A percentile compares a stretch with the other conserved stretches of the same genome.
These are phyloP conservation scores for Bruguiera hainesii DNA, from an alignment of 441 rosid genomes.

Conservation along the genomic window DNA sequence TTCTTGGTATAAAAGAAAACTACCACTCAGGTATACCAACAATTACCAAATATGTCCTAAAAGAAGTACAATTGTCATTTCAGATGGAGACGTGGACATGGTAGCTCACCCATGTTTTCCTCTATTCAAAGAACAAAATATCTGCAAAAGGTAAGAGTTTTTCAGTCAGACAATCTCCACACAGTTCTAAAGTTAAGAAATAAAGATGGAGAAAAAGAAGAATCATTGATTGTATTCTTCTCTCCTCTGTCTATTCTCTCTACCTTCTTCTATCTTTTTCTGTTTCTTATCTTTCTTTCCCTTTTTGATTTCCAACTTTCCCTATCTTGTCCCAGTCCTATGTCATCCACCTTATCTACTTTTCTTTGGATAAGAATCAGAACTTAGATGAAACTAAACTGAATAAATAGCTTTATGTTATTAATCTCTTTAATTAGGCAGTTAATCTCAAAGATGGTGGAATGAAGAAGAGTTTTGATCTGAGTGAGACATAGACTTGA, in stretches of 20 bases:
- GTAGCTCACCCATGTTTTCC: slow-evolving; percentile 75
- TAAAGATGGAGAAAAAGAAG: not conserved
- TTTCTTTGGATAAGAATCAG: not conserved
- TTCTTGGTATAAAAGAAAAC: no score
- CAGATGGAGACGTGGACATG: slow-evolving; percentile 8
- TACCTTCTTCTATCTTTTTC: not conserved
- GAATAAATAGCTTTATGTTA: not conserved
- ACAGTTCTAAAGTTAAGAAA: slow-evolving; percentile 15
- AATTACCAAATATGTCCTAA: not conserved
- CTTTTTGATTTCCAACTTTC: not conserved
- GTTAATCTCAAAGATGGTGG: slow-evolving; percentile 3
- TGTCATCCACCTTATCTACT: not conserved
- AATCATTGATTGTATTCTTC: not conserved
- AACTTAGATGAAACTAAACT: slow-evolving; percentile 11
- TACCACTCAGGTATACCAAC: not conserved
- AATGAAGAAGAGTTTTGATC: slow-evolving; percentile 3
- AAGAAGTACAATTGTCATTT: slow-evolving; percentile 8
- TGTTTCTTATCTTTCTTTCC: not conserved
- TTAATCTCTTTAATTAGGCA: not conserved
- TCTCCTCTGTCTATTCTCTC: not conserved
- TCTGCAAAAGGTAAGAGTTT: slow-evolving; percentile 51
- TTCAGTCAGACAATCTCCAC: slow-evolving; percentile 22
- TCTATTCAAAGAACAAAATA: slow-evolving; percentile 96
- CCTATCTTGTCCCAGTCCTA: not conserved
- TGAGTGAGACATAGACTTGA: slow-evolving; percentile 25